A percentile compares a stretch with the other conserved stretches of the same genome.
phyloP scores from a whole-genome alignment of 768 basidiomycete genomes.

The Psilocybe cyanescens region DNA sequence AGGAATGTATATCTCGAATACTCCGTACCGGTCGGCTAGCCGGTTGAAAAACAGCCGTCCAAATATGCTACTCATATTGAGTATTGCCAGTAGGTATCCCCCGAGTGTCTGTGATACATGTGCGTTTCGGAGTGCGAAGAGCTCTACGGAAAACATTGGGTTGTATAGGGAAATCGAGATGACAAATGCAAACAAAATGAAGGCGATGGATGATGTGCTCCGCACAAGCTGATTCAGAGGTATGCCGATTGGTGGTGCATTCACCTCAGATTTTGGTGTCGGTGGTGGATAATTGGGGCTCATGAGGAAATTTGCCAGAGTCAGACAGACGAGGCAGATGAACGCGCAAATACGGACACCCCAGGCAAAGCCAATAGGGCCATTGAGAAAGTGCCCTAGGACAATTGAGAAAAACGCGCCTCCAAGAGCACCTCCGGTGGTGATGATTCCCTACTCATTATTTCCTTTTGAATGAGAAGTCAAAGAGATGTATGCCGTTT shows the following conservation, averaged over 20 bases:
- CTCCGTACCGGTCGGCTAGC: constrained; percentile 2
- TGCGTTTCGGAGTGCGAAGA: neutral
- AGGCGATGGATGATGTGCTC: neutral
- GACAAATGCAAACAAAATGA: neutral
- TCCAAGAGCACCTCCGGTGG: neutral
- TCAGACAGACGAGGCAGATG: neutral
- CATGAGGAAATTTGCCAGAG: neutral
- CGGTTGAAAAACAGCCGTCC: constrained; percentile 3
- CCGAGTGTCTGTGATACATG: neutral
- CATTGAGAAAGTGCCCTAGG: neutral
- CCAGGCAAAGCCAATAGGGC: constrained; percentile 1
- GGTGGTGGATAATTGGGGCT: neutral
- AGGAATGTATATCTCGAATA: constrained; percentile 2
- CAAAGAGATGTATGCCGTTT: neutral
- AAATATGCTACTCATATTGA: constrained; percentile 6
- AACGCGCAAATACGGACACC: constrained; percentile 1
- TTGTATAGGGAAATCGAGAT: neutral
- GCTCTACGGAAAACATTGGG: constrained; percentile 1
- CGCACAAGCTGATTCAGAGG: neutral
- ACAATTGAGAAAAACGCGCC: neutral
- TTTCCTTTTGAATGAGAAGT: neutral
- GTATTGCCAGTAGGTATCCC: neutral
- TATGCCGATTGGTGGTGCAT: neutral
- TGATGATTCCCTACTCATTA: neutral
- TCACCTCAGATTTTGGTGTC: neutral